A percentile compares a stretch with the other conserved stretches of the same genome.
Conservation (phyloP, 2,329 filamentous ascomycete genomes). For the Biscogniauxia mediterranea region DNA sequence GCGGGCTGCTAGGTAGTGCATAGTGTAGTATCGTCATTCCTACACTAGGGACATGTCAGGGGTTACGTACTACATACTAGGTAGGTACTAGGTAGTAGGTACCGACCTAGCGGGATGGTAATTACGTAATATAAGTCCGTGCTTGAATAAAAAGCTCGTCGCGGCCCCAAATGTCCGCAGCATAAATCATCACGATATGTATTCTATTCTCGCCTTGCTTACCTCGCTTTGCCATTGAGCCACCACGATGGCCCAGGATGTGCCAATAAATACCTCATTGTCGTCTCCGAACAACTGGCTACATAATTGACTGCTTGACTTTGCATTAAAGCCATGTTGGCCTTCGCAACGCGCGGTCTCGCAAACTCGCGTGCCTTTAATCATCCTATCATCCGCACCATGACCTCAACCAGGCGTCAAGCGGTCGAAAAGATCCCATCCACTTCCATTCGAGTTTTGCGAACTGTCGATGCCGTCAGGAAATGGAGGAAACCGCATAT, state of each 20-base stretch:
- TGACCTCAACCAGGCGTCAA: slow-evolving; percentile 21
- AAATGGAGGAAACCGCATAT: slow-evolving; percentile 66
- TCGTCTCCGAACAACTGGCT: slow-evolving; percentile 5
- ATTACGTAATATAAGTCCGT: neutral
- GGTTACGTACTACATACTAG: neutral
- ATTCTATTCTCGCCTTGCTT: slow-evolving; percentile 12
- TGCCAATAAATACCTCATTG: slow-evolving; percentile 21
- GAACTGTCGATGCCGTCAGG: slow-evolving; percentile 70
- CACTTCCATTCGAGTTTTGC: slow-evolving; percentile 68
- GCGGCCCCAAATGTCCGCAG: slow-evolving; percentile 31
- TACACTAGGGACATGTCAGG: neutral
- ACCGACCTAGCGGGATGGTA: neutral
- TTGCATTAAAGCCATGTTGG: slow-evolving; percentile 21
- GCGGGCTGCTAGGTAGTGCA: neutral
- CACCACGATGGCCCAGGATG: slow-evolving; percentile 28
- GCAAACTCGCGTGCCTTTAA: slow-evolving; percentile 22
- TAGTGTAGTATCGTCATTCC: neutral
- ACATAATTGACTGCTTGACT: neutral
- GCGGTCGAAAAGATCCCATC: slow-evolving; percentile 49
- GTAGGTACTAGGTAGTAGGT: too few relatives aligned
- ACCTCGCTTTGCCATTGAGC: slow-evolving; percentile 23
- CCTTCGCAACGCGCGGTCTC: slow-evolving; percentile 21
- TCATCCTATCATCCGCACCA: slow-evolving; percentile 19
- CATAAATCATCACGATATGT: slow-evolving; percentile 30
- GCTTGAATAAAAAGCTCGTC: slow-evolving; percentile 3